phyloP scores from a whole-genome alignment of 2,329 filamentous ascomycete genomes.

The Talaromyces sp. region DNA sequence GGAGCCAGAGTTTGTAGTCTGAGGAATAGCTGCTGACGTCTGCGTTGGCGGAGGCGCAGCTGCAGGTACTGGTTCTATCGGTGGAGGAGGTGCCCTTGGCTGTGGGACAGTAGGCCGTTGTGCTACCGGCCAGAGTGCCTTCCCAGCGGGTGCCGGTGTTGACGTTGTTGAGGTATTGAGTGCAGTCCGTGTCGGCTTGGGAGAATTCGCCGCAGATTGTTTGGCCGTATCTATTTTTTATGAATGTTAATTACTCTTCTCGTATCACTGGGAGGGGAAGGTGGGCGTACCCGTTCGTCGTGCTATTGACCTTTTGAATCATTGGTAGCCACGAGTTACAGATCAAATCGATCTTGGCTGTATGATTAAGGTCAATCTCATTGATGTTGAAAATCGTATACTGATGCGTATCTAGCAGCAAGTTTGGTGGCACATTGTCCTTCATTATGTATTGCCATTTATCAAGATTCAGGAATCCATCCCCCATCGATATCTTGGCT shows the following conservation, averaged over 20 bases:
- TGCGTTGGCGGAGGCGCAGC: constrained; percentile 70
- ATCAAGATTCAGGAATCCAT: constrained; percentile 85
- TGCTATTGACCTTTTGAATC: constrained; percentile 66
- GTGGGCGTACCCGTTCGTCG: constrained; percentile 54
- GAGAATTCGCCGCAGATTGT: constrained; percentile 97
- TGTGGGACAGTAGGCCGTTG: constrained; percentile 68
- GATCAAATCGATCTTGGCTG: constrained; percentile 78
- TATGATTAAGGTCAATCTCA: constrained; percentile 76
- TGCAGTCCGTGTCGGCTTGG: constrained; percentile 95
- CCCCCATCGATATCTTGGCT: constrained; percentile 75
- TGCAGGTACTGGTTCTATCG: constrained; percentile 50
- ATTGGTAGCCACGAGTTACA: constrained; percentile 84
- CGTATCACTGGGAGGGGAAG: background rate
- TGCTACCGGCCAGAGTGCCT: constrained; percentile 43
- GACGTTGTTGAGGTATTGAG: constrained; percentile 80
- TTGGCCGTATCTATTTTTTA: constrained; percentile 62
- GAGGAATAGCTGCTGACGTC: constrained; percentile 62
- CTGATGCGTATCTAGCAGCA: constrained; percentile 95
- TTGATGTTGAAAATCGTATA: constrained; percentile 96
- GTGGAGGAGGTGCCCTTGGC: constrained; percentile 46
- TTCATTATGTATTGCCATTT: constrained; percentile 87
- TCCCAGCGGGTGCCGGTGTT: constrained; percentile 86
- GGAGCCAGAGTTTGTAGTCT: constrained; percentile 77
- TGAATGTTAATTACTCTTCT: background rate
- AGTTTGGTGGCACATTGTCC: constrained; percentile 54